Evolutionary conservation across 257 asterid genomes (phyloP).

Genomic region (Voacanga thouarsii): DNA sequence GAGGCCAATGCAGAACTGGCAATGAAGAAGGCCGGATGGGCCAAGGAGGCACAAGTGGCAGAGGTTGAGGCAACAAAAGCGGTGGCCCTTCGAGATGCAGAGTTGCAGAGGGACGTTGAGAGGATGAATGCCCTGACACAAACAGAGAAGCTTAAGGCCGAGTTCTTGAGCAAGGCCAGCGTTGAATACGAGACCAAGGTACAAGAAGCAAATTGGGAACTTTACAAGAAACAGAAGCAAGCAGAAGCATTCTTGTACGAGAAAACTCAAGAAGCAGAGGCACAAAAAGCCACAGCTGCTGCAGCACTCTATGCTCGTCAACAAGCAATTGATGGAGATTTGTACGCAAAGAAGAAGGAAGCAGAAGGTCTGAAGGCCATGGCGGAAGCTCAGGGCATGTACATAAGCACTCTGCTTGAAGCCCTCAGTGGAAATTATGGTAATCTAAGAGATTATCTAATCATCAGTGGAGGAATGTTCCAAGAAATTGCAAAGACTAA

Average conservation of each 20-base stretch:
- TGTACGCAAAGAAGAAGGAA: constrained; percentile 11
- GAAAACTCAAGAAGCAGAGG: constrained; percentile 9
- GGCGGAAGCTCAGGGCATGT: constrained; percentile 9
- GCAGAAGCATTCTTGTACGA: constrained; percentile 13
- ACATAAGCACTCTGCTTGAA: neutral
- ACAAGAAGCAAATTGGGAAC: constrained; percentile 12
- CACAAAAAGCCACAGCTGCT: constrained; percentile 2
- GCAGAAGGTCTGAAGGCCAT: constrained; percentile 15
- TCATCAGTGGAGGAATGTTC: constrained; percentile 10
- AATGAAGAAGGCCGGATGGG: constrained; percentile 11
- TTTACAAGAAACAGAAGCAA: constrained; percentile 7
- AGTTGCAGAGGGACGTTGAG: constrained; percentile 12
- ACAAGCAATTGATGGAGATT: constrained; percentile 2
- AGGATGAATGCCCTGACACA: constrained; percentile 5
- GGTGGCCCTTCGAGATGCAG: constrained; percentile 7
- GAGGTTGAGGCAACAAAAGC: constrained; percentile 8
- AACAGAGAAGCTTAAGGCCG: constrained; percentile 8
- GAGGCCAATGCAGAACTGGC: constrained; percentile 11
- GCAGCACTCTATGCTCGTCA: constrained; percentile 3
- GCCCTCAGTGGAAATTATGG: neutral
- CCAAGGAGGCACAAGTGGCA: neutral
- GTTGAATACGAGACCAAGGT: constrained; percentile 8
- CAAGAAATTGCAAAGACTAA: constrained; percentile 13
- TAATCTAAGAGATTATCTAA: constrained; percentile 3
- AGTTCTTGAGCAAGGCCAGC: constrained; percentile 8